Evolutionary conservation across 495 filamentous ascomycete genomes (phyloP), one percentile per base, ranked within the genome.

Genomic region (Echria macrotheca): DNA sequence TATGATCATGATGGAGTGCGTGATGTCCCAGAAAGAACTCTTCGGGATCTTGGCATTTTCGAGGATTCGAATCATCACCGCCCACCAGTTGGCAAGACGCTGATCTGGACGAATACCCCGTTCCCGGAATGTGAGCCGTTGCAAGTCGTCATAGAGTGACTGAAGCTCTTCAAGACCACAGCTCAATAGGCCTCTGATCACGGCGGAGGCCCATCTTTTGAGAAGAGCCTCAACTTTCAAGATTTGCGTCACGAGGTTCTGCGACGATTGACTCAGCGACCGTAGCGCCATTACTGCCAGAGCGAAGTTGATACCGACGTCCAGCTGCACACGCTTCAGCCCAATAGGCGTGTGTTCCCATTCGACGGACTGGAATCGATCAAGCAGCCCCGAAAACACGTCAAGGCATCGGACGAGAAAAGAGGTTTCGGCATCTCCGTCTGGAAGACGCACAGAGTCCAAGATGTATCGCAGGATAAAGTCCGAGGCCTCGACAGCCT

Each of bases 81-180:
- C 78, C 65, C 87, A 84, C 29, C 79, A 75, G 51, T 89, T 80
- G 21, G 82, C 71, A 2, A 72, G 50, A 37, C 71, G 68, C 21
- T 80, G 70, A 9, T 81, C 72, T 11, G 77, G 69, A 19, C 73
- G 73, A 44, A 95, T 84, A 0, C 86, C 89, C 29, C 65, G 72
- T 44, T 91, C 87, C 15, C 80, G 71, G 31, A 68, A 65, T 3
- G 74, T 58, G 23, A 66, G 56, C 4, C 61, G 67, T 50, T 82
- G 78, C 36, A 83, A 76, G 17, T 82, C 74, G 17, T 82, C 73
- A 46, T 88, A 80, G n/a, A 88, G 68, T n/a, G 61, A 59, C 15
- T 72, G 74, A 18, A 95, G 60, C 12, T 69, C 67, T 14, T 68
- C 60, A 9, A 83, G 57, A 1, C 78, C 80, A 42, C 51, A 68